Evolutionary conservation across 768 basidiomycete species (phyloP), one percentile per base, ranked within the genome.

Genomic region (Tephrocybe sp.): DNA sequence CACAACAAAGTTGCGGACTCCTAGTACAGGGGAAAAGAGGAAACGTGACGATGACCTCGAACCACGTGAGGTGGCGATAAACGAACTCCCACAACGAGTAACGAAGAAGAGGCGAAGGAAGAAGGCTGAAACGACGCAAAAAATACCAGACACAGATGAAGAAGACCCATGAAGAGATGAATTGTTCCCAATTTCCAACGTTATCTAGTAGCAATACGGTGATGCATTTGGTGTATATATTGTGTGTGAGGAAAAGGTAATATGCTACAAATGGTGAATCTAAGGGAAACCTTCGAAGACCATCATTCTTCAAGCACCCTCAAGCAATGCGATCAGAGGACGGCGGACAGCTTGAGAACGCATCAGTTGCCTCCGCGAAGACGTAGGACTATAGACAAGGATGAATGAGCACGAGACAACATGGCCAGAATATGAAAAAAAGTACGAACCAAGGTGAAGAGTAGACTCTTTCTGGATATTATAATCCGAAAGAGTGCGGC

Each of bases 391-490:
- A 51, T 0, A 33, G 21, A 23, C 4, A 45, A 9, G 18, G 4
- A 18, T 49, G 20, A 60, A 25, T 48, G 17, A 11, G 23, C 5
- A n/a, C 23, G 6, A 21, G 21, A n/a, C 4, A 12, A 39, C 6
- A 8, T 23, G 5, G 37, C 33, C 4, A n/a, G 7, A 24, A 38
- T 15, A 14, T 18, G 24, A 4, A 21, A 6, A 12, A 15, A 18
- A 15, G 21, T 12, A 63, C 62, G 24, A 36, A 65, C 66, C 64
- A 45, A 86, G 73, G 63, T 88, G 78, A 52, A 91, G 74, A 36
- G 88, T 90, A 10, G 76, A 75, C 74, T 86, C 84, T 66, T 86
- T 85, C 73, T 86, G 85, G 43, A 87, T 87, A 62, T 86, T 86
- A 65, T 86, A 88, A 61, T 89, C 87, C 25, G 85, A 86, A 20